These are phyloP conservation scores for Starmerella gropengiesseri DNA, from an alignment of 805 yeast genomes.

Conservation along the genomic window DNA sequence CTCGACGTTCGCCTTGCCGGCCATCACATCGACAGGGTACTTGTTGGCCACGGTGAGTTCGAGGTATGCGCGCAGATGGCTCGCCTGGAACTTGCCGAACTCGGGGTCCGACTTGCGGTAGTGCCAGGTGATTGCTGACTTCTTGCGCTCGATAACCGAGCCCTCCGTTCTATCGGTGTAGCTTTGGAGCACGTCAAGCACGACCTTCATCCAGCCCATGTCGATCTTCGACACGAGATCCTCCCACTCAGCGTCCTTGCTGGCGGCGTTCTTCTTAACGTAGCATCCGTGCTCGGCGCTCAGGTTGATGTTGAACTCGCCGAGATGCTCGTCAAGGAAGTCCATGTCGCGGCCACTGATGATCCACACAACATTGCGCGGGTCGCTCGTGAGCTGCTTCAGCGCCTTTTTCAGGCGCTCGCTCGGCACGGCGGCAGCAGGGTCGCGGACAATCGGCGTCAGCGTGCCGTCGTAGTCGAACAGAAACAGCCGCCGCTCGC, in stretches of 20 bases:
- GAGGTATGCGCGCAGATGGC: conserved; percentile 56
- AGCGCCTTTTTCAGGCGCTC: conserved; percentile 53
- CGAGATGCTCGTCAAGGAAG: conserved; percentile 82
- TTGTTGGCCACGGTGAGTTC: conserved; percentile 46
- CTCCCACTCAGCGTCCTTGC: conserved; percentile 48
- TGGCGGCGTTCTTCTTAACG: conserved; percentile 54
- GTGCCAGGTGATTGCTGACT: conserved; percentile 97
- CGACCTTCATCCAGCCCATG: conserved; percentile 91
- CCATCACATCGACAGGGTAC: conserved; percentile 87
- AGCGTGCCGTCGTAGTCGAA: conserved; percentile 97
- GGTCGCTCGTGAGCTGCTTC: conserved; percentile 54
- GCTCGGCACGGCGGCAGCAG: conserved; percentile 96
- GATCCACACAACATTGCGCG: conserved; percentile 81
- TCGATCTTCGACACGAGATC: conserved; percentile 73
- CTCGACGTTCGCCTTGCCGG: conserved; percentile 93
- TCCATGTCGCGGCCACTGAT: conserved; percentile 91
- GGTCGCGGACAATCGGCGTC: conserved; percentile 92
- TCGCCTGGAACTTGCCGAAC: conserved; percentile 78
- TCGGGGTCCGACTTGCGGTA: conserved; percentile 92
- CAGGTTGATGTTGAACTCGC: conserved; percentile 60
- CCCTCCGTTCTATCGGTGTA: conserved; percentile 90
- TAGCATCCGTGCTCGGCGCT: conserved; percentile 98
- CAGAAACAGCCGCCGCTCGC: conserved; percentile 64
- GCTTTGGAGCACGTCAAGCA: conserved; percentile 55
- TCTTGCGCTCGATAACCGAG: conserved; percentile 70